Percentiles rank a stretch among this genome's conserved stretches.
Conservation (phyloP, 192 early-diverging fungal genomes). For the Chytriomyces hyalinus region DNA sequence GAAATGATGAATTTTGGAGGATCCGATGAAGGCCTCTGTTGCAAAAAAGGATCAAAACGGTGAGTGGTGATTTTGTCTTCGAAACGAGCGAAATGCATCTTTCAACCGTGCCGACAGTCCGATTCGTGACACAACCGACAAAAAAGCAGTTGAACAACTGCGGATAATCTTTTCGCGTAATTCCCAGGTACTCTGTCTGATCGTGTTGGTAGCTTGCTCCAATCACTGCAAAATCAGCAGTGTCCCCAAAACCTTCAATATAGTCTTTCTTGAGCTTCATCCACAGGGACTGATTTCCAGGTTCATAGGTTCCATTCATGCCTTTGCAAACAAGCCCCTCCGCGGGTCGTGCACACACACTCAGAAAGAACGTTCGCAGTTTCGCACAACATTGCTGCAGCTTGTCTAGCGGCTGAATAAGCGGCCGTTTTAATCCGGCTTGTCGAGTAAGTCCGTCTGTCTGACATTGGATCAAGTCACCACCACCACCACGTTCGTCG, state of each 20-base stretch:
- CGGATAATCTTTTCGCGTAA: constrained; percentile 17
- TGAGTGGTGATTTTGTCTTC: too few species aligned
- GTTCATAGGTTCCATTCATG: constrained; percentile 5
- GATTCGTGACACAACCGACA: constrained; percentile 5
- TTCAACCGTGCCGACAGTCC: neutral
- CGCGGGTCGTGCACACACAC: constrained; percentile 25
- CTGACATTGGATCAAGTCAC: too few species aligned
- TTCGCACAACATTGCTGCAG: neutral
- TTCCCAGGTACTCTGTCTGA: constrained; percentile 20
- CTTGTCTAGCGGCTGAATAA: neutral
- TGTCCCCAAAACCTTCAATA: constrained; percentile 34
- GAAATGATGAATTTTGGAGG: neutral
- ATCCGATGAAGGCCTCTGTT: neutral
- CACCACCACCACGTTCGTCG: neutral
- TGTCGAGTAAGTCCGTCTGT: too few species aligned
- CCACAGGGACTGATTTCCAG: constrained; percentile 22
- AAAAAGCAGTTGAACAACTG: constrained; percentile 9
- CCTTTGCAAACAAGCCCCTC: constrained; percentile 34
- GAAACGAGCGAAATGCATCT: neutral
- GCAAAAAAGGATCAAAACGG: neutral
- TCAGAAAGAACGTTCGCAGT: constrained; percentile 13
- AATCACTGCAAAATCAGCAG: constrained; percentile 24
- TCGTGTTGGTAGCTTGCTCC: constrained; percentile 29
- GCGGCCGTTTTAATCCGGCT: too few species aligned
- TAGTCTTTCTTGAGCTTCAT: constrained; percentile 35